phyloP scores from a whole-genome alignment of 768 basidiomycete genomes.

The Phlebiopsis flavidoalba region DNA sequence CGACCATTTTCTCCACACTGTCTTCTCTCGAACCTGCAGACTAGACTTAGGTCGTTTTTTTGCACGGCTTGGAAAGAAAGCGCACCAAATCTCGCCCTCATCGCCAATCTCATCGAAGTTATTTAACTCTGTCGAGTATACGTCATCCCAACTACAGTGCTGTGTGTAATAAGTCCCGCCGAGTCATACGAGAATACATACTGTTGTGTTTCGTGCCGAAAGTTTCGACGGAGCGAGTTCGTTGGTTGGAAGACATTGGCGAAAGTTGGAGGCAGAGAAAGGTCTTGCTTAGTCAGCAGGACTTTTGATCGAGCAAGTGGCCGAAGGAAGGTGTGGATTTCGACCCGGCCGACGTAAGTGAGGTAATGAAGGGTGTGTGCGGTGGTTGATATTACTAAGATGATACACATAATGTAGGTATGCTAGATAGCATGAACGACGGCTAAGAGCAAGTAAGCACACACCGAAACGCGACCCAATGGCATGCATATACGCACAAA shows the following conservation, averaged over 20 bases:
- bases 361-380: background rate
- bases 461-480: background rate
- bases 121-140: conserved; percentile 64
- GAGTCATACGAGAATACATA: conserved; percentile 29
- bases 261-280: conserved; percentile 10
- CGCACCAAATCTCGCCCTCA: conserved; percentile 82
- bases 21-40: conserved; percentile 73
- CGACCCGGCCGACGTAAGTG: background rate
- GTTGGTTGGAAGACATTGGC: conserved; percentile 16
- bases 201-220: conserved; percentile 76
- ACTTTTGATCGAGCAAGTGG: background rate
- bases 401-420: conserved; percentile 6
- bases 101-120: conserved; percentile 78
- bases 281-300: conserved; percentile 24
- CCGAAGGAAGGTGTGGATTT: background rate
- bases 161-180: background rate
- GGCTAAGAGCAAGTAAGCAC: background rate
- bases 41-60: background rate
- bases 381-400: conserved; percentile 4
- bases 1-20: conserved; percentile 72
- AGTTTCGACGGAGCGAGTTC: conserved; percentile 68
- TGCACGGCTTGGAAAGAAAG: background rate
- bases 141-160: conserved; percentile 63
- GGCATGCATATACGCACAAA: background rate
- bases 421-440: background rate